Conservation (phyloP, 805 yeast genomes). For the Saturnispora ahearnii region DNA sequence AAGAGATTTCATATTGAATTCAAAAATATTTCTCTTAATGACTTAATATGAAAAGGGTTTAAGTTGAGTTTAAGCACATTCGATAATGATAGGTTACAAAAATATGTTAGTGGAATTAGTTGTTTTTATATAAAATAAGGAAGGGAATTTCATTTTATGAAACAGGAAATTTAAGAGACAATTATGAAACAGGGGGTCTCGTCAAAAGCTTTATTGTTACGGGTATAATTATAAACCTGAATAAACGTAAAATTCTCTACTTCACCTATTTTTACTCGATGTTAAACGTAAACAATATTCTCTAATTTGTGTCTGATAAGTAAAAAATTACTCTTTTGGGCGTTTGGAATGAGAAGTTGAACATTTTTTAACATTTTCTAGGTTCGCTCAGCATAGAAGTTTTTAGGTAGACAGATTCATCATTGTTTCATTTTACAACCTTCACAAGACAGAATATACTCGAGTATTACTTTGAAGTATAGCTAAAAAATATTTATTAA, state of each 20-base stretch:
- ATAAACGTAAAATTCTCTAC: too few relatives aligned
- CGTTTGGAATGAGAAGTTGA: constrained; percentile 2
- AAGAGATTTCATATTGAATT: background rate
- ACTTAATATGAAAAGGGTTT: too few relatives aligned
- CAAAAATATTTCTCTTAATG: too few relatives aligned
- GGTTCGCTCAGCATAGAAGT: background rate
- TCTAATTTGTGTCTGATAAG: background rate
- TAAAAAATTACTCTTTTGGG: constrained; percentile 7
- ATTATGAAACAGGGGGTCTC: too few relatives aligned
- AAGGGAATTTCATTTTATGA: background rate
- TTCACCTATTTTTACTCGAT: too few relatives aligned
- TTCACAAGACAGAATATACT: too few relatives aligned
- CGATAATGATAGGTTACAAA: background rate
- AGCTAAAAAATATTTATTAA: too few relatives aligned
- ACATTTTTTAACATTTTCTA: background rate
- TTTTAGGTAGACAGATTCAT: background rate
- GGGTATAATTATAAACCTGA: too few relatives aligned
- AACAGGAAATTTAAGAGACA: background rate
- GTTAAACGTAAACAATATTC: background rate
- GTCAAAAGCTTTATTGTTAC: too few relatives aligned
- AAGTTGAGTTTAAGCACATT: too few relatives aligned
- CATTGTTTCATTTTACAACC: background rate
- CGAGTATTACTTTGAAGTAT: too few relatives aligned
- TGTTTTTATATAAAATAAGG: background rate
- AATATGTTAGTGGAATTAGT: background rate